Base-by-base conservation (phyloP, 306 rosid species). In the Cucumis melo region DNA sequence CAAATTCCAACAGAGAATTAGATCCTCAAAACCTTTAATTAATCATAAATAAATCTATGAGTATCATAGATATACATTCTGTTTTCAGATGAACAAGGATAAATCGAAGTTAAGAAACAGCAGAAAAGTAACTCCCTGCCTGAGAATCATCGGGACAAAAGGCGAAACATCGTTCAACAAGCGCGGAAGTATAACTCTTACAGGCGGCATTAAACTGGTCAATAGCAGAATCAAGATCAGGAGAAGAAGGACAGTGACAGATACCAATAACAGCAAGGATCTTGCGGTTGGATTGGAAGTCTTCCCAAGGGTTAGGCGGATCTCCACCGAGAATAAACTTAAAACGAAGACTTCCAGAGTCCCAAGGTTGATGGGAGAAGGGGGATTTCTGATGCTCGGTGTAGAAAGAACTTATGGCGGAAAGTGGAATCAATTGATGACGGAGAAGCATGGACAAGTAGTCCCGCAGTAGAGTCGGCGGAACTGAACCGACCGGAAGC, bases 341-440 rank as follows among this genome's bases (percentile, higher is more conserved):
- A 87, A 92, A 92, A 0, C 95, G 90, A 73, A 94, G 86, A 76
- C 87, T 87, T 3, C 98, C 96, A 36, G 96, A 82, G 51, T 90
- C 93, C 99, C 99, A 94, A 0, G 99, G 99, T 71, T 94, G 99
- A 44, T 87, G 83, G 1, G 96, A 81, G 78, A 94, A 94, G 0
- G 99, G 99, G 0, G 98, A 92, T 79, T 94, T 94, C 87, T 94
- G 99, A 78, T 90, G 99, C 82, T 90, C 92, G 2, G 99, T 83
- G 84, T 94, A 94, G 89, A 94, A 94, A 55, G 97, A 85, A 78
- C 92, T 92, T 42, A 89, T 84, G 54, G 96, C 90, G 23, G 97
- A 90, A 85, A 92, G 99, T 5, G 97, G 93, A 73, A 95, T 89
- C 78, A 87, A 75, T 70, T 90, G 92, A 61, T 90, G 90, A 24